These are phyloP conservation scores for Monilinia aucupariae DNA, from an alignment of 2,329 filamentous ascomycete species.

Conservation along the genomic window DNA sequence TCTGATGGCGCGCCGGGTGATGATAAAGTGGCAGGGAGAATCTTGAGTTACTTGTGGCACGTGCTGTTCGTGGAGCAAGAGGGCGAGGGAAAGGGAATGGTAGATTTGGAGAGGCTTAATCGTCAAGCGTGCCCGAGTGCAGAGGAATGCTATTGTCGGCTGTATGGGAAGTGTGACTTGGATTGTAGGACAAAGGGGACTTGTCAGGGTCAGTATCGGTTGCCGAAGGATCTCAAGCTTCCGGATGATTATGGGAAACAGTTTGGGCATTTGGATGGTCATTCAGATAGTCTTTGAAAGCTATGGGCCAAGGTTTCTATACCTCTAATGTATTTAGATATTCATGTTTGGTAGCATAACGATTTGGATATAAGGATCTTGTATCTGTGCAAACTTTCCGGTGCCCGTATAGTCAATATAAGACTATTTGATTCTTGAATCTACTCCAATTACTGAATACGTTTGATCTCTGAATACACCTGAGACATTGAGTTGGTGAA, in stretches of 20 bases:
- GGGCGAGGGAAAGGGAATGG: neutral
- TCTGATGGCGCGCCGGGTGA: constrained; percentile 38
- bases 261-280: neutral
- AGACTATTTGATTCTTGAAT: neutral
- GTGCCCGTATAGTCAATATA: neutral
- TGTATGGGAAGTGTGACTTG: constrained; percentile 28
- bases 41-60: constrained; percentile 47
- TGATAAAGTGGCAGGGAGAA: constrained; percentile 41
- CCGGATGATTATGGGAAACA: constrained; percentile 19
- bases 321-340: neutral
- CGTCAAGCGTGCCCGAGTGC: constrained; percentile 25
- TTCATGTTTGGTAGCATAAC: neutral
- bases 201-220: constrained; percentile 25
- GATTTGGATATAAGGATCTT: neutral
- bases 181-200: constrained; percentile 21
- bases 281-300: neutral
- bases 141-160: constrained; percentile 27
- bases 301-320: neutral
- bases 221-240: constrained; percentile 24
- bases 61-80: constrained; percentile 40
- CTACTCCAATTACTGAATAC: too few species aligned
- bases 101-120: constrained; percentile 25
- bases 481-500: too few species aligned
- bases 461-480: too few species aligned
- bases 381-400: neutral